phyloP scores from a whole-genome alignment of 305 asterid species.

The Rubia balearica region DNA sequence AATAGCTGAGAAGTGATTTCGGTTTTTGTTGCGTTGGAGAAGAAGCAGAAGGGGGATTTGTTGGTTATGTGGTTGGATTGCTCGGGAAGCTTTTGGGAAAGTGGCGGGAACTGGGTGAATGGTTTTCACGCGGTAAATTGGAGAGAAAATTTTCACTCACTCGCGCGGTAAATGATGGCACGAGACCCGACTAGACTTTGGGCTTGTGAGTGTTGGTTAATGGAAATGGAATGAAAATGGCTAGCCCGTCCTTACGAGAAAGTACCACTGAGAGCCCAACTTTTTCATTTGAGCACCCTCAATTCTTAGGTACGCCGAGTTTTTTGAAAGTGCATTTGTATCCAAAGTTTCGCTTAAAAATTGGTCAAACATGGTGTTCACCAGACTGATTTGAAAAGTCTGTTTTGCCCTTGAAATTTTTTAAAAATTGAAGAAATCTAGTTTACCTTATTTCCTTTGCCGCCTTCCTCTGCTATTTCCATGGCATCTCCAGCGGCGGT shows the following conservation, averaged over 20 bases:
- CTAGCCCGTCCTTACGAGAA: not conserved
- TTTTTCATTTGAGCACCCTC: too few relatives aligned
- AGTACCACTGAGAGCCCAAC: too few relatives aligned
- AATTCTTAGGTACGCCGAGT: too few relatives aligned
- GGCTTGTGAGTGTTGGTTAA: not conserved
- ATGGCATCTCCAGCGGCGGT: too few relatives aligned
- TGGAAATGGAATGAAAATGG: not conserved
- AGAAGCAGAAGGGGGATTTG: not conserved
- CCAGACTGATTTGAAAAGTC: too few relatives aligned
- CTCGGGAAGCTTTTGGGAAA: slow-evolving; percentile 3
- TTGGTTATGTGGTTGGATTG: not conserved
- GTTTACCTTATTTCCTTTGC: too few relatives aligned
- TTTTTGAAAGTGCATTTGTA: too few relatives aligned
- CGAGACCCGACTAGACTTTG: not conserved
- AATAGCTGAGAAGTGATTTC: not conserved
- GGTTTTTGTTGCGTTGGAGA: not conserved
- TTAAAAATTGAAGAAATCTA: too few relatives aligned
- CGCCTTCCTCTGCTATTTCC: too few relatives aligned
- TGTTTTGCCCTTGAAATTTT: too few relatives aligned
- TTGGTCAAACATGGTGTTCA: too few relatives aligned
- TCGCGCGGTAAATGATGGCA: not conserved
- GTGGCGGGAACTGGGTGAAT: slow-evolving; percentile 12
- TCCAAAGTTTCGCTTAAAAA: too few relatives aligned
- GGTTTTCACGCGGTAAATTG: not conserved
- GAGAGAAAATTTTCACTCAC: not conserved